Evolutionary conservation across 139 green algal genomes (phyloP).

Genomic region (Chloropicon primus): DNA sequence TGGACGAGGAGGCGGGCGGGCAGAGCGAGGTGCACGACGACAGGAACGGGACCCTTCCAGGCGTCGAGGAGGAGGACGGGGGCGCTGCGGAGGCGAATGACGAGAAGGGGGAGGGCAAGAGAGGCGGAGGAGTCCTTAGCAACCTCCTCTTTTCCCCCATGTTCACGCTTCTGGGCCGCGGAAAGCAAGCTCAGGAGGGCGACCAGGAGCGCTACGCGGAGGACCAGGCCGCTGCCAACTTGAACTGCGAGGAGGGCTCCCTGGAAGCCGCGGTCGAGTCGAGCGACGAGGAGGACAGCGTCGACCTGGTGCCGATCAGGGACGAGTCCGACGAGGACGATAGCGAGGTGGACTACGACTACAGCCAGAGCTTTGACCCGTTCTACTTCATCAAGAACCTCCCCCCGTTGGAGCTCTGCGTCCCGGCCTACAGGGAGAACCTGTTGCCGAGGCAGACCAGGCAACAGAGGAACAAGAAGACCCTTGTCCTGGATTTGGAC

Average conservation of each 20-base stretch:
- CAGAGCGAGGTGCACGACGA: conserved; percentile 9
- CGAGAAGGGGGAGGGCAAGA: not conserved
- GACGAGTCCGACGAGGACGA: conserved; percentile 3
- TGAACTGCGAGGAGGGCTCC: conserved; percentile 1
- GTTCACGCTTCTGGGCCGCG: not conserved
- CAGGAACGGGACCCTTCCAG: not conserved
- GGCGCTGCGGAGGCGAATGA: not conserved
- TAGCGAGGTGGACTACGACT: conserved; percentile 36
- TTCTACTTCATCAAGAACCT: conserved; percentile 62
- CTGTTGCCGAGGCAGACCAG: conserved; percentile 20
- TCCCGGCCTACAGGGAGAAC: conserved; percentile 6
- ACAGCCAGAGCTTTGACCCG: conserved; percentile 58
- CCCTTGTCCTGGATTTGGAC: conserved; percentile 46
- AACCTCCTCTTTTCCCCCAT: conserved; percentile 12
- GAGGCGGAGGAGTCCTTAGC: not conserved
- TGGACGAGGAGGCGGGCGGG: conserved; percentile 5
- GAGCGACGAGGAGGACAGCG: not conserved
- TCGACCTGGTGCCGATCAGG: not conserved
- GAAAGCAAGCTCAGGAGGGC: conserved; percentile 53
- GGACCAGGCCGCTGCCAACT: not conserved
- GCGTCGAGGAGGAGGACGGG: not conserved
- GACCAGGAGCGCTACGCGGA: conserved; percentile 10
- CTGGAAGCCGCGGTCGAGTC: not conserved
- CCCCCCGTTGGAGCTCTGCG: conserved; percentile 30
- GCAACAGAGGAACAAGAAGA: conserved; percentile 9